Base-by-base conservation (phyloP, 2,329 filamentous ascomycete genomes). In the Tolypocladium ophioglossoides region DNA sequence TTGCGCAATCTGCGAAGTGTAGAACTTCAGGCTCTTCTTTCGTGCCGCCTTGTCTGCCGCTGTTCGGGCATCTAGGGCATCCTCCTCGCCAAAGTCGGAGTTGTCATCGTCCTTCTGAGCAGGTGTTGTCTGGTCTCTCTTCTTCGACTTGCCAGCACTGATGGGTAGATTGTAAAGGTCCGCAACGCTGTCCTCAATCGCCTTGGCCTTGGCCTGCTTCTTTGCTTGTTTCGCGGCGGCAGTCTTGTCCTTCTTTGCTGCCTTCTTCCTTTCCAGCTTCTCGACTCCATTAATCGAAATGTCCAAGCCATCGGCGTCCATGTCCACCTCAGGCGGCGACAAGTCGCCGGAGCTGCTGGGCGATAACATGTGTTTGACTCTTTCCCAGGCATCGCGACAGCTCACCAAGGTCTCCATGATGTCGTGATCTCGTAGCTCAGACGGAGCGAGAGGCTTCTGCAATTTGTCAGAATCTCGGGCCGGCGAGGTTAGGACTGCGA, bases 1-100 rank as follows among this genome's bases (percentile, higher is more conserved):
- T 69, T 97, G 92, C 32, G 89, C 87, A 60, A 99, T 94, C 68
- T 99, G 94, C 3, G 91, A 96, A 2, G 95, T 97, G 79, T 99
- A 99, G 78, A 99, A 99, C 58, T 91, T 87, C 55, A 99, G 80
- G 59, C 84, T 90, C 77, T 95, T 96, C 78, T 94, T 96, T 70
- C 88, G 88, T 56, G 83, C 82, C 0, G 86, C 88, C 72, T 99
- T 99, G 64, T 95, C 89, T 44, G 87, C 88, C 1, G 89, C 86
- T 57, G 92, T 84, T 57, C 84, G 80, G 12, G 85, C 83, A 53
- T 91, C 89, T 55, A 97, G 80, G 4, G 77, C 74, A 18, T 89
- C 86, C 68, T 96, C 91, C 64, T 99, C 94, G 62, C 92, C 94
- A 66, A 99, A 92, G 74, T 99, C 94, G 3, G 91, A 95, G 63